phyloP scores from a whole-genome alignment of 768 basidiomycete species.

The Xanthoconium purpureum region DNA sequence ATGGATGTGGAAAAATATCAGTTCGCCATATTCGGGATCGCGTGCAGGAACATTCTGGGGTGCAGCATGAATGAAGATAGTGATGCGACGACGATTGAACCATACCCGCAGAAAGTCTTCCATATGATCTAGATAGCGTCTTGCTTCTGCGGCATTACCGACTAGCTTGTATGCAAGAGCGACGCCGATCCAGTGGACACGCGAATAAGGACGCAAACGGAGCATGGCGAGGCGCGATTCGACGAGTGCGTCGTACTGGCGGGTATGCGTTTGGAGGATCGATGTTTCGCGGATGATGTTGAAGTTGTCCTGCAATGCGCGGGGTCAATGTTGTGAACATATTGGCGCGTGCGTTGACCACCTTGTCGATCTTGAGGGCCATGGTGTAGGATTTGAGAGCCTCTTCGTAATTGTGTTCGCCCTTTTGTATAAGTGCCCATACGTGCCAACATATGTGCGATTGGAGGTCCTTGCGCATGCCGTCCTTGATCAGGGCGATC shows the following conservation, averaged over 20 bases:
- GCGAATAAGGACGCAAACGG: constrained; percentile 72
- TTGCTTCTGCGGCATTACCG: constrained; percentile 67
- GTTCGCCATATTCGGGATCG: constrained; percentile 83
- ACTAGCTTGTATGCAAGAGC: constrained; percentile 88
- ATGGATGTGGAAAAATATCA: constrained; percentile 71
- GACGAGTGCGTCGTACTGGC: constrained; percentile 73
- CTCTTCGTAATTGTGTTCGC: constrained; percentile 92
- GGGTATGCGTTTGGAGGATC: constrained; percentile 82
- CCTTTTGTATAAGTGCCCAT: constrained; percentile 90
- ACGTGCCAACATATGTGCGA: constrained; percentile 99
- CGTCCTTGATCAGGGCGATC: constrained; percentile 79
- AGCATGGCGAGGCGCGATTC: constrained; percentile 83
- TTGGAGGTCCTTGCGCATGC: constrained; percentile 72
- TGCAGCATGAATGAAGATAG: constrained; percentile 6
- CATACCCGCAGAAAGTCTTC: constrained; percentile 66
- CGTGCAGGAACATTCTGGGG: constrained; percentile 68
- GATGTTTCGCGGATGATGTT: constrained; percentile 92
- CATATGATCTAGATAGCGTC: constrained; percentile 70
- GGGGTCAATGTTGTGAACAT: constrained; percentile 1
- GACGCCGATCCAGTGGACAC: constrained; percentile 86
- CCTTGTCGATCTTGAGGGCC: constrained; percentile 87
- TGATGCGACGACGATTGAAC: background rate
- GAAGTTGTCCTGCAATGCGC: constrained; percentile 71
- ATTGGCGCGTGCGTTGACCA: constrained; percentile 34
- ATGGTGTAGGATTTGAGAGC: constrained; percentile 90